Evolutionary conservation across 2,329 filamentous ascomycete genomes (phyloP).

Genomic region (Periconia macrospinosa): DNA sequence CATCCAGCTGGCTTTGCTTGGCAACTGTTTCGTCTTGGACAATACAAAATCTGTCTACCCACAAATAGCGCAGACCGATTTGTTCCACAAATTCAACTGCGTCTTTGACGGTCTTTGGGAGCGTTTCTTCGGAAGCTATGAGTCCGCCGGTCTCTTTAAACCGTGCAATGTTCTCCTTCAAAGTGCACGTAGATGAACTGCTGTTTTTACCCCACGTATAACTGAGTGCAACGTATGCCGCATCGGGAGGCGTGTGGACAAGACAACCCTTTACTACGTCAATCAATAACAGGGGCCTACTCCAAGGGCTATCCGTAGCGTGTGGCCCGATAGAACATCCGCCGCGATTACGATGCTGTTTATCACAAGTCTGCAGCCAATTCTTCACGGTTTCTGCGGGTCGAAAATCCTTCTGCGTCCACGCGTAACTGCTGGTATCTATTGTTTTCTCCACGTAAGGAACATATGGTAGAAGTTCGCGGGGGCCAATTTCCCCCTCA

Average conservation of each 20-base stretch:
- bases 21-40: conserved; percentile 8
- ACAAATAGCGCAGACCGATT: conserved; percentile 12
- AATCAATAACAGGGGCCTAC: conserved; percentile 8
- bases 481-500: neutral
- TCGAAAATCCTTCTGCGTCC: neutral
- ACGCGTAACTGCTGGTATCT: neutral
- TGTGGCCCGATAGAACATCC: neutral
- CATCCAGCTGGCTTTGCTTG: conserved; percentile 9
- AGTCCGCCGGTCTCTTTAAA: conserved; percentile 6
- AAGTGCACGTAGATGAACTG: conserved; percentile 2
- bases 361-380: conserved; percentile 8
- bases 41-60: conserved; percentile 13
- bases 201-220: conserved; percentile 17
- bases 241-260: conserved; percentile 2
- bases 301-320: neutral
- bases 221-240: conserved; percentile 14
- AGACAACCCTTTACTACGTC: conserved; percentile 10
- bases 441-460: conserved; percentile 11
- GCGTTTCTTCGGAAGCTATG: neutral
- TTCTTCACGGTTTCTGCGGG: conserved; percentile 1
- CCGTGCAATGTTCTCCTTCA: neutral
- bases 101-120: conserved; percentile 13
- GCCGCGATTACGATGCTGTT: conserved; percentile 4
- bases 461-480: conserved; percentile 7
- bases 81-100: conserved; percentile 9